Evolutionary conservation across 768 basidiomycete species (phyloP).

Genomic region (Suillus spraguei): DNA sequence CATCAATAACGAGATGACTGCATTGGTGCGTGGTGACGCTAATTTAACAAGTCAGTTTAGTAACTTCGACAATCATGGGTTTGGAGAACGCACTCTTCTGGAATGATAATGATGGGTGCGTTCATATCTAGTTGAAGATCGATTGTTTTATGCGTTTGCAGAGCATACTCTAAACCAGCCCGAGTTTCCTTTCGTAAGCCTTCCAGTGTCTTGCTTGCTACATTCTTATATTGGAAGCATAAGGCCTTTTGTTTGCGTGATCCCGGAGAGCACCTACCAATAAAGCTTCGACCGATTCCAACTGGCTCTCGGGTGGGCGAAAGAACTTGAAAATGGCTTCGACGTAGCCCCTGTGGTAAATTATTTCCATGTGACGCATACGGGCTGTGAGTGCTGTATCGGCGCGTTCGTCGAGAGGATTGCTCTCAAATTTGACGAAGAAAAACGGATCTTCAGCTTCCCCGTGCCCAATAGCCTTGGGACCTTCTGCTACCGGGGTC

Average conservation of each 20-base stretch:
- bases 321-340: constrained; percentile 92
- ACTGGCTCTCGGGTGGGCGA: constrained; percentile 89
- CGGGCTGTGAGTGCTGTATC: constrained; percentile 88
- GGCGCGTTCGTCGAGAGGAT: constrained; percentile 88
- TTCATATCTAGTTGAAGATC: constrained; percentile 97
- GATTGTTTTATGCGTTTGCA: constrained; percentile 93
- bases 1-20: constrained; percentile 90
- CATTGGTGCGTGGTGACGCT: constrained; percentile 79
- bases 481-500: constrained; percentile 32
- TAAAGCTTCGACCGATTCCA: constrained; percentile 94
- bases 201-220: constrained; percentile 91
- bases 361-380: constrained; percentile 95
- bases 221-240: constrained; percentile 53
- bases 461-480: constrained; percentile 37
- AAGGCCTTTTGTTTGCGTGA: not conserved
- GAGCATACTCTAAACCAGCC: constrained; percentile 89
- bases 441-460: constrained; percentile 69
- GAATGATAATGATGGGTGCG: constrained; percentile 95
- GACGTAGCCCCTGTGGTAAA: constrained; percentile 92
- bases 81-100: constrained; percentile 69
- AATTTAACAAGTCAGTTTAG: constrained; percentile 12
- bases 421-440: constrained; percentile 88
- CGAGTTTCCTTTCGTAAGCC: constrained; percentile 92
- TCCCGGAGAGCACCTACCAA: constrained; percentile 51
- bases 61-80: not conserved